Evolutionary conservation across 495 filamentous ascomycete genomes (phyloP).

Genomic region (Lasiosphaeria miniovina): DNA sequence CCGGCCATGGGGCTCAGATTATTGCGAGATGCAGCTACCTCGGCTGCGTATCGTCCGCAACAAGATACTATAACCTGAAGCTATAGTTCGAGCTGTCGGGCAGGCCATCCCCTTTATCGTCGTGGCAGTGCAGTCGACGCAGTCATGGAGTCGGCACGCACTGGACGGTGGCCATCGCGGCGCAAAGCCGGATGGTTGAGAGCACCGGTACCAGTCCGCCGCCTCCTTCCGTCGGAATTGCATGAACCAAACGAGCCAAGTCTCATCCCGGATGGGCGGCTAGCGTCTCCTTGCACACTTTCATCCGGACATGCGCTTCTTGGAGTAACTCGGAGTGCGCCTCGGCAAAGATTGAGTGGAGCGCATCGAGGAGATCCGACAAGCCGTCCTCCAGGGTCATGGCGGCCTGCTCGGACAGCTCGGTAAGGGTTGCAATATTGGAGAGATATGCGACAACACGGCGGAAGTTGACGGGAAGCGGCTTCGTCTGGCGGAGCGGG

Average conservation of each 20-base stretch:
- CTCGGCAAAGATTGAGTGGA: conserved; percentile 38
- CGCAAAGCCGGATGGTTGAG: too few species aligned
- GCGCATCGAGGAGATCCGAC: conserved; percentile 41
- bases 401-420: conserved; percentile 36
- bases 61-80: too few species aligned
- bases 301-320: conserved; percentile 41
- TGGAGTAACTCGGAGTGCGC: conserved; percentile 44
- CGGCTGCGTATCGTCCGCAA: too few species aligned
- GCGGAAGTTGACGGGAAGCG: conserved; percentile 27
- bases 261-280: conserved; percentile 9
- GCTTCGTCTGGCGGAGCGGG: conserved; percentile 23
- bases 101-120: too few species aligned
- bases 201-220: too few species aligned
- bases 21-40: too few species aligned
- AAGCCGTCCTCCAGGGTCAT: conserved; percentile 39
- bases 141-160: too few species aligned
- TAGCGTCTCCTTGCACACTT: conserved; percentile 44
- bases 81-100: too few species aligned
- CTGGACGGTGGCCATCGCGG: too few species aligned
- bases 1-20: too few species aligned
- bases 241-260: background rate
- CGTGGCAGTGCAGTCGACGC: too few species aligned
- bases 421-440: conserved; percentile 33
- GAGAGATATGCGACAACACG: conserved; percentile 42
- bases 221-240: background rate